Evolutionary conservation across 306 rosid genomes (phyloP).

Genomic region (Chamaecrista fasciculata): DNA sequence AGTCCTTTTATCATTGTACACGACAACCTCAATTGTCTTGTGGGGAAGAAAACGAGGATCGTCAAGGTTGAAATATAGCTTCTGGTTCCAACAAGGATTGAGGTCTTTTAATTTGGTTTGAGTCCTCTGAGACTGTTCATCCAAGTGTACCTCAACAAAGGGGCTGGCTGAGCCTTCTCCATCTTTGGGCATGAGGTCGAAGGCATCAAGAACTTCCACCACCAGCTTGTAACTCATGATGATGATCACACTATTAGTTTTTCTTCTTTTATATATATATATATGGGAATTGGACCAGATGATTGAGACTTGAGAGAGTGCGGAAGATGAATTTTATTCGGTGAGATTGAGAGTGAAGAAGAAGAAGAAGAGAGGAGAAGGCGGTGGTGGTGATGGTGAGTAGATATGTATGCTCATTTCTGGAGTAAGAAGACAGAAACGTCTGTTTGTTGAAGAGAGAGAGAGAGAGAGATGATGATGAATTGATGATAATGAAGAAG

Average conservation of each 20-base stretch:
- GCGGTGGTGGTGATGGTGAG: slow-evolving; percentile 25
- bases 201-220: slow-evolving; percentile 70
- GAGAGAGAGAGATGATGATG: background rate
- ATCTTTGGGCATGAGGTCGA: slow-evolving; percentile 78
- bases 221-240: slow-evolving; percentile 58
- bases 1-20: slow-evolving; percentile 44
- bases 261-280: no score
- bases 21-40: slow-evolving; percentile 57
- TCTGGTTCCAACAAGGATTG: slow-evolving; percentile 77
- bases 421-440: slow-evolving; percentile 58
- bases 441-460: slow-evolving; percentile 27
- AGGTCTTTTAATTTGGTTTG: slow-evolving; percentile 62
- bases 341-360: background rate
- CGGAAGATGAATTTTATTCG: background rate
- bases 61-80: slow-evolving; percentile 54
- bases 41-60: slow-evolving; percentile 46
- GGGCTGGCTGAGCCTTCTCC: slow-evolving; percentile 78
- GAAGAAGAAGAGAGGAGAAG: background rate
- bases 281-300: no score
- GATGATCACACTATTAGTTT: no score
- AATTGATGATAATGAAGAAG: background rate
- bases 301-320: background rate
- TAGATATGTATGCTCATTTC: slow-evolving; percentile 40
- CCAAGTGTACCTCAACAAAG: slow-evolving; percentile 66
- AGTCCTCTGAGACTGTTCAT: slow-evolving; percentile 54